A percentile compares a stretch with the other conserved stretches of the same genome.
Evolutionary conservation across 208 protist species (phyloP).

Genomic region (Acanthamoeba castellanii): DNA sequence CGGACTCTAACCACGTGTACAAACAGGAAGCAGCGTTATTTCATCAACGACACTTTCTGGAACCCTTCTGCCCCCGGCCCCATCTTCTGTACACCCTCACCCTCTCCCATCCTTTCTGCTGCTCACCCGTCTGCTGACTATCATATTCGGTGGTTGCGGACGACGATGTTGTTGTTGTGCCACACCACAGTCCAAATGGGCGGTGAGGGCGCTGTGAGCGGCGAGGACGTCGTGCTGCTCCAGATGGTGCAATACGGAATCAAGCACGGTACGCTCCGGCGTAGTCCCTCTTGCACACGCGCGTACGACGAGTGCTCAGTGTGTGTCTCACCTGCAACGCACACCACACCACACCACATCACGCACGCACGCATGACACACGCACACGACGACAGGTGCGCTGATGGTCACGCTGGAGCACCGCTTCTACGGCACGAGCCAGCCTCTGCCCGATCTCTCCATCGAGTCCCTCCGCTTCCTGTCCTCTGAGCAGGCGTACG

Average conservation of each 20-base stretch:
- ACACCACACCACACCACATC: too few relatives aligned
- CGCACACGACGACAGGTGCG: too few relatives aligned
- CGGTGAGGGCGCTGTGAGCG: slow-evolving; percentile 76
- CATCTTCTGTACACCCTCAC: slow-evolving; percentile 60
- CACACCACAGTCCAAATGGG: slow-evolving; percentile 62
- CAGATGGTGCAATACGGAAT: slow-evolving; percentile 79
- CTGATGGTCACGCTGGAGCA: slow-evolving; percentile 85
- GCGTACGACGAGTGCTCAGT: slow-evolving; percentile 16
- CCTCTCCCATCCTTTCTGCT: not conserved
- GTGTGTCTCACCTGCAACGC: not conserved
- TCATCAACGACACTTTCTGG: slow-evolving; percentile 62
- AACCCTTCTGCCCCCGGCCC: slow-evolving; percentile 8
- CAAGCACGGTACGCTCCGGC: slow-evolving; percentile 43
- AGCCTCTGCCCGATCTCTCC: slow-evolving; percentile 68
- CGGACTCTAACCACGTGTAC: not conserved
- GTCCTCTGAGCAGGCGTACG: slow-evolving; percentile 79
- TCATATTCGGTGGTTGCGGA: not conserved
- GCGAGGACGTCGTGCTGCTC: slow-evolving; percentile 50
- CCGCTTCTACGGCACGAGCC: slow-evolving; percentile 83
- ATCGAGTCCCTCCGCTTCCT: slow-evolving; percentile 80
- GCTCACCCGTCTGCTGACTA: too few relatives aligned
- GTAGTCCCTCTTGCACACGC: slow-evolving; percentile 4
- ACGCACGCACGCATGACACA: too few relatives aligned
- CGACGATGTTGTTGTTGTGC: not conserved
- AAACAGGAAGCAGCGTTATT: slow-evolving; percentile 47